These are phyloP conservation scores for Martiniozyma asiatica DNA, from an alignment of 1,139 yeast species.

Conservation along the genomic window DNA sequence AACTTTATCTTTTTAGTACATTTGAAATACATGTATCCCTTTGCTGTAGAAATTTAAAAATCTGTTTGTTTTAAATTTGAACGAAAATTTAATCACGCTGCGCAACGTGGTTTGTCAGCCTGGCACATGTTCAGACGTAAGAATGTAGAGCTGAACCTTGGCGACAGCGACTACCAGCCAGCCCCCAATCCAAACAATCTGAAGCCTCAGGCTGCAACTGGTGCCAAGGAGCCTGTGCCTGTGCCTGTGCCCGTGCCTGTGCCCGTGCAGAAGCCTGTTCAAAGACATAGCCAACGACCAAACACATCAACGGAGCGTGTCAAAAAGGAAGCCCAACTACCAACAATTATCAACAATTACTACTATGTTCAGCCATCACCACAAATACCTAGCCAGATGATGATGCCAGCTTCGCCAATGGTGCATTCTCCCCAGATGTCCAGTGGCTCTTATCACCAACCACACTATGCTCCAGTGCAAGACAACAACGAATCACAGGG, in stretches of 20 bases:
- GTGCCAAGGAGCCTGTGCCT: slow-evolving; percentile 5
- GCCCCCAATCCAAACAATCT: slow-evolving; percentile 18
- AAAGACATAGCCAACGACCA: too few relatives aligned
- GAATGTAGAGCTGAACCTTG: slow-evolving; percentile 14
- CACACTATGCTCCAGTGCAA: slow-evolving; percentile 1
- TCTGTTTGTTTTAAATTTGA: too few relatives aligned
- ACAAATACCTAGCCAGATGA: slow-evolving; percentile 1
- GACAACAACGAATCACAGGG: slow-evolving; percentile 3
- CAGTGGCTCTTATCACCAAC: neutral
- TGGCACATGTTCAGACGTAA: slow-evolving; percentile 15
- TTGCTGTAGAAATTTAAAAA: too few relatives aligned
- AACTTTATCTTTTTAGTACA: too few relatives aligned
- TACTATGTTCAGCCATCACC: slow-evolving; percentile 14
- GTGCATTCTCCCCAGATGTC: slow-evolving; percentile 3
- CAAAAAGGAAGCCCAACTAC: slow-evolving; percentile 7
- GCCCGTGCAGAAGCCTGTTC: neutral
- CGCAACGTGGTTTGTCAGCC: too few relatives aligned
- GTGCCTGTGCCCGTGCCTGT: neutral
- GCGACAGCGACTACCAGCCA: slow-evolving; percentile 20
- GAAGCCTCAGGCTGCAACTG: slow-evolving; percentile 20
- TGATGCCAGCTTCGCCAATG: neutral
- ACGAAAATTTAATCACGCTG: too few relatives aligned
- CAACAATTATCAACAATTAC: slow-evolving; percentile 20
- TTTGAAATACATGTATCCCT: too few relatives aligned
- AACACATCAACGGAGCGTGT: slow-evolving; percentile 8